These are phyloP conservation scores for Monilinia fructigena DNA, from an alignment of 2,329 filamentous ascomycete species.

Conservation along the genomic window DNA sequence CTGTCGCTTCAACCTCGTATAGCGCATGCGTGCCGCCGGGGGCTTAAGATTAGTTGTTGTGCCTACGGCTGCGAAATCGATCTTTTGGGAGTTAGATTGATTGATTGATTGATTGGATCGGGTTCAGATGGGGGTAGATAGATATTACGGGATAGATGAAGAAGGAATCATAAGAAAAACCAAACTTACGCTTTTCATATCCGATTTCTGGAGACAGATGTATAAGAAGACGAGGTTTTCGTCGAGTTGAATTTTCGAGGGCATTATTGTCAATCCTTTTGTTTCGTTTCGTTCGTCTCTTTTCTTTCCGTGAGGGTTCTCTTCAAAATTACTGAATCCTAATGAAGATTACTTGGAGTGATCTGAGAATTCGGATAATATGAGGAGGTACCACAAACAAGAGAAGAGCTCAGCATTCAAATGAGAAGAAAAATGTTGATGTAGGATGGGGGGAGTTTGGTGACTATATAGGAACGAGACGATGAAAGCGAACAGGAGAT, in stretches of 20 bases:
- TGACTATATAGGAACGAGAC: neutral
- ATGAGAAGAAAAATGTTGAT: neutral
- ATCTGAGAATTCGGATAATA: neutral
- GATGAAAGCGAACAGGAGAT: constrained; percentile 13
- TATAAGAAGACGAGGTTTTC: constrained; percentile 46
- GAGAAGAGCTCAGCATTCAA: no score
- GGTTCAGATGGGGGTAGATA: constrained; percentile 2
- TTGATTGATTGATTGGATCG: no score
- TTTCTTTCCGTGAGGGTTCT: neutral
- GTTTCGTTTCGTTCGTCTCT: neutral
- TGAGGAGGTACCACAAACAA: neutral
- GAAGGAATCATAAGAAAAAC: neutral
- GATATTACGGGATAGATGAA: neutral
- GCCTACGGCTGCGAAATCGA: constrained; percentile 44
- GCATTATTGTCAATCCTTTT: constrained; percentile 34
- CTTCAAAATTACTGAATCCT: neutral
- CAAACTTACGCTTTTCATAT: constrained; percentile 42
- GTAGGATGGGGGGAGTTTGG: constrained; percentile 1
- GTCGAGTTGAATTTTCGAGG: constrained; percentile 43
- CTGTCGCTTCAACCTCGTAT: constrained; percentile 40
- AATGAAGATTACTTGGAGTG: no score
- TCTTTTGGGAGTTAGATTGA: constrained; percentile 32
- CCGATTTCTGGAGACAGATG: constrained; percentile 44
- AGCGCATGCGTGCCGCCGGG: constrained; percentile 44
- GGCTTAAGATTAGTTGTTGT: constrained; percentile 40